Conservation (phyloP, 202 grass and related monocot genomes). For the Schoenoplectus triqueter region DNA sequence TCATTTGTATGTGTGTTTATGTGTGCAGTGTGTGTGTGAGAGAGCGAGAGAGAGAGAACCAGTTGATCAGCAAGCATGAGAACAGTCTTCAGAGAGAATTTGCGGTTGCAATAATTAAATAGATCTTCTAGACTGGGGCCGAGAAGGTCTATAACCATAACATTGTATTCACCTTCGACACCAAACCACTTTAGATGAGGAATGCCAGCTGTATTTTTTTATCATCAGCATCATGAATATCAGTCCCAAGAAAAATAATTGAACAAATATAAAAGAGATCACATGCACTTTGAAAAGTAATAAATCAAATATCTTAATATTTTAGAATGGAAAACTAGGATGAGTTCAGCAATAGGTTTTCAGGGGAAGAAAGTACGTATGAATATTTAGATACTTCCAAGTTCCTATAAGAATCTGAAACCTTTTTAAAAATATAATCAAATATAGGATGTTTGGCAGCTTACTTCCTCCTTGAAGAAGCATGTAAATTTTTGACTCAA, state of each 20-base stretch:
- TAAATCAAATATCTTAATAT: neutral
- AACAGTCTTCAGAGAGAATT: conserved; percentile 92
- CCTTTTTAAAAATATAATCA: neutral
- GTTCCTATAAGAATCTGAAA: conserved; percentile 5
- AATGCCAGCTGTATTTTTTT: conserved; percentile 74
- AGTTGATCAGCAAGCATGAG: conserved; percentile 94
- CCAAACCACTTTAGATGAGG: conserved; percentile 94
- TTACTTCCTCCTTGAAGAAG: conserved; percentile 96
- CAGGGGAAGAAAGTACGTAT: neutral
- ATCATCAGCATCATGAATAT: neutral
- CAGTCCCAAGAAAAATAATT: neutral
- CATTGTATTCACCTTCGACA: conserved; percentile 95
- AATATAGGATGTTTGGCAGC: conserved; percentile 38
- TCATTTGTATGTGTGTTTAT: neutral
- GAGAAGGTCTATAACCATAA: conserved; percentile 96
- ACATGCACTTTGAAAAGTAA: conserved; percentile 4
- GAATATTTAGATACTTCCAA: neutral
- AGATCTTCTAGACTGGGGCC: conserved; percentile 90
- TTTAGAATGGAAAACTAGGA: neutral
- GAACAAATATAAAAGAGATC: neutral
- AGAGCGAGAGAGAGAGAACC: conserved; percentile 37
- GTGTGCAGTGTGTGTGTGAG: neutral
- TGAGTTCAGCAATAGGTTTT: conserved; percentile 11
- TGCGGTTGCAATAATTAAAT: conserved; percentile 87
- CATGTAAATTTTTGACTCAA: conserved; percentile 94